Percentiles rank a stretch among this genome's conserved stretches.
Evolutionary conservation across 805 yeast genomes (phyloP).

Genomic region (Geotrichum ghanense): DNA sequence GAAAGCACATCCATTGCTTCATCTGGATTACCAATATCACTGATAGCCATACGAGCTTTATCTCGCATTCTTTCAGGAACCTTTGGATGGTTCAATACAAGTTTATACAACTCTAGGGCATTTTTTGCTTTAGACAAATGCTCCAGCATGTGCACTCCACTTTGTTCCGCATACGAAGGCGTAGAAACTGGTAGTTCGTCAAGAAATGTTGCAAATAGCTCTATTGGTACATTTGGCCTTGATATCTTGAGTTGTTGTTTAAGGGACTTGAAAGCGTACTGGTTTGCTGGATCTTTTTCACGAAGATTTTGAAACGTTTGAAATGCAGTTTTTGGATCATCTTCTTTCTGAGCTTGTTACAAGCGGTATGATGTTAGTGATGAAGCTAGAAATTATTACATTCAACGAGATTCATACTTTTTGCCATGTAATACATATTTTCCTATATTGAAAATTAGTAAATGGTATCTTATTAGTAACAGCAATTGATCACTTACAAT

Average conservation of each 20-base stretch:
- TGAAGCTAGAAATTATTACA: not conserved
- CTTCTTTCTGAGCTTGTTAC: conserved; percentile 1
- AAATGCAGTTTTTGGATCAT: not conserved
- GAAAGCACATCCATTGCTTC: not conserved
- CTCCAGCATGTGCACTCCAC: not conserved
- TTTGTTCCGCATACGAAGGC: not conserved
- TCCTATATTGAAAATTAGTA: not conserved
- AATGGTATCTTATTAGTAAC: not conserved
- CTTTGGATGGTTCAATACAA: not conserved
- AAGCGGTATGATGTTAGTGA: too few relatives aligned
- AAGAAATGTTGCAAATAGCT: not conserved
- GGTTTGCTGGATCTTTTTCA: not conserved
- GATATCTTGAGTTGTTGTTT: not conserved
- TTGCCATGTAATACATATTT: not conserved
- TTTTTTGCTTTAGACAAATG: not conserved
- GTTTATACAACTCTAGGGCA: not conserved
- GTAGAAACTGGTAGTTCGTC: not conserved
- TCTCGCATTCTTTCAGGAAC: not conserved
- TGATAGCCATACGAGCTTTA: not conserved
- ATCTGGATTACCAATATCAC: not conserved
- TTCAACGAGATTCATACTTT: not conserved
- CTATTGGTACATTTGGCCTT: not conserved
- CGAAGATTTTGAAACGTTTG: not conserved
- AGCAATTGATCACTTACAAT: not conserved
- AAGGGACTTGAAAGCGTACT: not conserved